Conservation (phyloP, 2,329 filamentous ascomycete species). For the Zymoseptoria tritici region DNA sequence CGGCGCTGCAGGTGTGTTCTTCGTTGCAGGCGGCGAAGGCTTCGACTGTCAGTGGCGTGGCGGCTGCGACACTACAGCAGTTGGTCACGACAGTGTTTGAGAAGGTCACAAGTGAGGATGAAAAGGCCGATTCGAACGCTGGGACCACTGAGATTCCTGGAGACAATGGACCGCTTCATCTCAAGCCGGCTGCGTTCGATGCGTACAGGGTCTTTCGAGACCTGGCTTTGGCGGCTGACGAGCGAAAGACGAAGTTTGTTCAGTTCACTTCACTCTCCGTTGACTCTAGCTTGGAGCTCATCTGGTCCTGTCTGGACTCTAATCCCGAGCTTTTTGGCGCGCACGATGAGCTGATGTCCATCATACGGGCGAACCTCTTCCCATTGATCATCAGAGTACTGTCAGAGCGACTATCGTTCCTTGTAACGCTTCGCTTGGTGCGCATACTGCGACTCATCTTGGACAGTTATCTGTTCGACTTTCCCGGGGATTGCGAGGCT, state of each 20-base stretch:
- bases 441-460: conserved; percentile 78
- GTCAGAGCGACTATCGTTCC: conserved; percentile 70
- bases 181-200: conserved; percentile 73
- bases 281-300: conserved; percentile 80
- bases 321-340: conserved; percentile 71
- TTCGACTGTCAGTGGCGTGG: conserved; percentile 88
- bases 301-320: conserved; percentile 82
- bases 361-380: conserved; percentile 70
- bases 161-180: conserved; percentile 55
- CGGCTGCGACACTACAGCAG: conserved; percentile 92
- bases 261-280: conserved; percentile 70
- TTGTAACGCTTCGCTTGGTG: conserved; percentile 71
- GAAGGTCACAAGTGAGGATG: conserved; percentile 76
- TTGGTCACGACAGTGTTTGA: conserved; percentile 89
- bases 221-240: conserved; percentile 78
- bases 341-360: conserved; percentile 73
- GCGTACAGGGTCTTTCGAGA: conserved; percentile 85
- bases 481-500: conserved; percentile 74
- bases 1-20: conserved; percentile 82
- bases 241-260: conserved; percentile 74
- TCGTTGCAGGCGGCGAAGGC: conserved; percentile 87
- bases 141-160: conserved; percentile 60
- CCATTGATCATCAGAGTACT: conserved; percentile 73
- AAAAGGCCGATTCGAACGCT: conserved; percentile 47
- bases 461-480: conserved; percentile 65